Base-by-base conservation (phyloP, 139 green algal genomes). In the Coccomyxa sp. region DNA sequence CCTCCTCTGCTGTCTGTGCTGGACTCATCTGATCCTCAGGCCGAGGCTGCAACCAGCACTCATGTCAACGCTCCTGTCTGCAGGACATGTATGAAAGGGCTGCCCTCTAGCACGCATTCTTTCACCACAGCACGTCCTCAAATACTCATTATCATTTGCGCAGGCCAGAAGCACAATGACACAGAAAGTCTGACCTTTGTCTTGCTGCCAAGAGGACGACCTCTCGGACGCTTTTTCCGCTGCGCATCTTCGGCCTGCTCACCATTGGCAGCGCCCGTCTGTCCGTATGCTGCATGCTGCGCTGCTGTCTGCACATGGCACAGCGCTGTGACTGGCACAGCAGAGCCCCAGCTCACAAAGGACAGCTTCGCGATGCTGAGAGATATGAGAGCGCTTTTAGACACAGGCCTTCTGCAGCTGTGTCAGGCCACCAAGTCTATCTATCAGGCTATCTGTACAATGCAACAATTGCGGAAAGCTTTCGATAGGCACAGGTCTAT, bases 201-300 rank as follows among this genome's bases (percentile, higher is more conserved):
- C 36, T 85, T 84, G 74, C 72, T 81, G 44, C 85, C 86, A 31
- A 82, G 36, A 18, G 87, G 87, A 8, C 87, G 80, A 4, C 87
- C 86, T 37, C 86, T 68, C 2, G 58, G 40, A 37, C 83, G 84
- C 85, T 91, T 89, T 55, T 38, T 29, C 8, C 9, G 14, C 34
- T 50, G 39, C 27, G 16, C 16, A 76, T 39, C 39, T 64, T 69
- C 55, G 34, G 71, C 70, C 64, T 71, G 29, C 6, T 36, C 29
- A 37, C 29, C 64, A 22, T 71, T 12, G 44, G 44, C 44, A 58
- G 12, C 44, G 44, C 14, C 44, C n/a, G n/a, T n/a, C n/a, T n/a
- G n/a, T n/a, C n/a, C n/a, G n/a, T n/a, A n/a, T n/a, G n/a, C n/a
- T n/a, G 29, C 64, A 8, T 39, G 29, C 72, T 79, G 72, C 70